phyloP scores from a whole-genome alignment of 2,329 filamentous ascomycete species.

The Lojkania enalia region DNA sequence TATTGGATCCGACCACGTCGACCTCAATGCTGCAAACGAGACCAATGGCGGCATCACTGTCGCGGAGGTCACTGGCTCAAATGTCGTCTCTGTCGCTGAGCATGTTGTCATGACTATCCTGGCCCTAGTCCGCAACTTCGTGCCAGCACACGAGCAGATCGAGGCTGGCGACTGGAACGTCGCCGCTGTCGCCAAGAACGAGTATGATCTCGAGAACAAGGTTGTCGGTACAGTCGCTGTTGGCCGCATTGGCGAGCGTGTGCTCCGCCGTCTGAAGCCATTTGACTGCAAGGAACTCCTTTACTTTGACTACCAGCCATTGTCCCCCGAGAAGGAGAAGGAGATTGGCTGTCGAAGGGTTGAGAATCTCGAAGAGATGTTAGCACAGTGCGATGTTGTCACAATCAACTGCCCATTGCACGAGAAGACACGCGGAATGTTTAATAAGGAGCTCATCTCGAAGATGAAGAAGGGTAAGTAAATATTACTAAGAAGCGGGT shows the following conservation, averaged over 20 bases:
- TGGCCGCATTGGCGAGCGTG: slow-evolving; percentile 96
- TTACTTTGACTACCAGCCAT: slow-evolving; percentile 99
- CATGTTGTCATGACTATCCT: slow-evolving; percentile 99
- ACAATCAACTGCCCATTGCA: slow-evolving; percentile 99
- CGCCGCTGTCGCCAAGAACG: slow-evolving; percentile 94
- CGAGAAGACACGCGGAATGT: slow-evolving; percentile 93
- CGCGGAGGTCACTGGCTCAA: slow-evolving; percentile 95
- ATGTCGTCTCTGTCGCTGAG: slow-evolving; percentile 97
- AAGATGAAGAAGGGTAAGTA: slow-evolving; percentile 95
- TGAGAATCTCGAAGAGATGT: slow-evolving; percentile 86
- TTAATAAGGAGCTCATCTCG: slow-evolving; percentile 97
- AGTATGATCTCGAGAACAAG: slow-evolving; percentile 97
- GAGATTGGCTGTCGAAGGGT: slow-evolving; percentile 95
- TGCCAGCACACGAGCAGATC: slow-evolving; percentile 94
- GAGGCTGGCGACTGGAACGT: slow-evolving; percentile 91
- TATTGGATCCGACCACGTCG: slow-evolving; percentile 98
- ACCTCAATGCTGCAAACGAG: slow-evolving; percentile 95
- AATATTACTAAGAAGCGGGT: not conserved
- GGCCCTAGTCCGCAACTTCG: slow-evolving; percentile 93
- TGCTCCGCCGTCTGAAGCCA: slow-evolving; percentile 90
- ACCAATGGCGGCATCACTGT: slow-evolving; percentile 98
- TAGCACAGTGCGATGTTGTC: slow-evolving; percentile 92
- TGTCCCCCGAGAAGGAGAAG: slow-evolving; percentile 81
- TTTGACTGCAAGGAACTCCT: slow-evolving; percentile 99
- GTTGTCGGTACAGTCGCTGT: slow-evolving; percentile 97